A percentile compares a stretch with the other conserved stretches of the same genome.
Evolutionary conservation across 129 eudicot genomes (phyloP).

Genomic region (Artemisia tridentata): DNA sequence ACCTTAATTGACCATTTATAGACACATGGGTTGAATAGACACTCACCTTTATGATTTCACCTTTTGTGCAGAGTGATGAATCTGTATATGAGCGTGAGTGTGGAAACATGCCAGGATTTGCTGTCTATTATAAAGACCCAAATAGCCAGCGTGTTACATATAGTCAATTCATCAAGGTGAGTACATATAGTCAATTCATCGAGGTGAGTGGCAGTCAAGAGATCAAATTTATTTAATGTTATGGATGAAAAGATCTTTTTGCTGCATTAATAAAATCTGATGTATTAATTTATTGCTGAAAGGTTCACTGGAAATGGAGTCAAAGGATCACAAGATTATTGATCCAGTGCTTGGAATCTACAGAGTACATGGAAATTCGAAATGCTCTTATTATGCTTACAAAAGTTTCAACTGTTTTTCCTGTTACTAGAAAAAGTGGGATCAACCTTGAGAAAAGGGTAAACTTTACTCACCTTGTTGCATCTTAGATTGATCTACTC

Average conservation of each 20-base stretch:
- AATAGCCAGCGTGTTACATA: conserved; percentile 97
- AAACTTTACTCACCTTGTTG: conserved; percentile 19
- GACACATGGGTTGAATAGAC: not conserved
- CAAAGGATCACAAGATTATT: conserved; percentile 91
- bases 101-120: conserved; percentile 99
- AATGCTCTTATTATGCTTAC: conserved; percentile 94
- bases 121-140: conserved; percentile 95
- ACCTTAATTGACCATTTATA: conserved; percentile 4
- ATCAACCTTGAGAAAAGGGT: conserved; percentile 98
- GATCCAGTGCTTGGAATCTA: conserved; percentile 94
- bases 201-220: conserved; percentile 51
- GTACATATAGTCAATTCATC: conserved; percentile 83
- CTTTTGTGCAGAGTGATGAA: conserved; percentile 75
- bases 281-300: conserved; percentile 14
- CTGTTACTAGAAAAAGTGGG: conserved; percentile 97
- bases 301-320: conserved; percentile 99
- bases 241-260: not conserved
- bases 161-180: conserved; percentile 90
- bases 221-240: not conserved
- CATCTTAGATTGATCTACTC: not conserved
- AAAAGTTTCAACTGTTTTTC: conserved; percentile 86
- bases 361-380: conserved; percentile 96
- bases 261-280: conserved; percentile 5
- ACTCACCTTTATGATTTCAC: conserved; percentile 11
- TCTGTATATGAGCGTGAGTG: conserved; percentile 95